Evolutionary conservation across 176 grass and related monocot species (phyloP).

Genomic region (Oryza longistaminata): DNA sequence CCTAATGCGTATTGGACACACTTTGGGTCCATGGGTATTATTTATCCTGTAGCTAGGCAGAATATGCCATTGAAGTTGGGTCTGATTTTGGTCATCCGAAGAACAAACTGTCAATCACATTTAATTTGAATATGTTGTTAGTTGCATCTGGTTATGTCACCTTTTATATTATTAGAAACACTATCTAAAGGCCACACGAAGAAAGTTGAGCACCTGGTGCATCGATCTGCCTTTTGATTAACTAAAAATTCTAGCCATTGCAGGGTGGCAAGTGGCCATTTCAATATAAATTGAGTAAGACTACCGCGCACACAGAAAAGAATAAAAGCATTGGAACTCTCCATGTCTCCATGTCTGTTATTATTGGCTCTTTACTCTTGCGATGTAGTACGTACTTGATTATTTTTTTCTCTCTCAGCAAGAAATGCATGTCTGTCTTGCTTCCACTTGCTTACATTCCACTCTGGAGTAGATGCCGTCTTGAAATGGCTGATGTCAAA

Average conservation of each 20-base stretch:
- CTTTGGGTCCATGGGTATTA: not conserved
- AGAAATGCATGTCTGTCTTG: not conserved
- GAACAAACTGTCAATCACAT: constrained; percentile 42
- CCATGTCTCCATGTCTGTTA: not conserved
- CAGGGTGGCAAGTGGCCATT: constrained; percentile 32
- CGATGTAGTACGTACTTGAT: not conserved
- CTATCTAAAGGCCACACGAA: constrained; percentile 31
- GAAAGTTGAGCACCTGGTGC: constrained; percentile 55
- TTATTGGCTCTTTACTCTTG: not conserved
- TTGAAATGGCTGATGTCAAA: not conserved
- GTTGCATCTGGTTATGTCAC: constrained; percentile 39
- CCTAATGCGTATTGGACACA: not conserved
- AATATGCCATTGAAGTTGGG: constrained; percentile 21
- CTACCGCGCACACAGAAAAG: not conserved
- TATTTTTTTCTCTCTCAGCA: not conserved
- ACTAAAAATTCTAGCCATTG: not conserved
- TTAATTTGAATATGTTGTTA: constrained; percentile 29
- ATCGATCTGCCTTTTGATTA: constrained; percentile 11
- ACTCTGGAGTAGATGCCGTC: not conserved
- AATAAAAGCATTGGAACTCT: not conserved
- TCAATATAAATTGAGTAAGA: constrained; percentile 1
- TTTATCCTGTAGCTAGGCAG: constrained; percentile 10
- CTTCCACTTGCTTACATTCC: not conserved
- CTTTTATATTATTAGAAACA: constrained; percentile 44
- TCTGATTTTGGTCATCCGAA: not conserved